Conservation (phyloP, 345 rosid species). For the Odontarrhena argentea region DNA sequence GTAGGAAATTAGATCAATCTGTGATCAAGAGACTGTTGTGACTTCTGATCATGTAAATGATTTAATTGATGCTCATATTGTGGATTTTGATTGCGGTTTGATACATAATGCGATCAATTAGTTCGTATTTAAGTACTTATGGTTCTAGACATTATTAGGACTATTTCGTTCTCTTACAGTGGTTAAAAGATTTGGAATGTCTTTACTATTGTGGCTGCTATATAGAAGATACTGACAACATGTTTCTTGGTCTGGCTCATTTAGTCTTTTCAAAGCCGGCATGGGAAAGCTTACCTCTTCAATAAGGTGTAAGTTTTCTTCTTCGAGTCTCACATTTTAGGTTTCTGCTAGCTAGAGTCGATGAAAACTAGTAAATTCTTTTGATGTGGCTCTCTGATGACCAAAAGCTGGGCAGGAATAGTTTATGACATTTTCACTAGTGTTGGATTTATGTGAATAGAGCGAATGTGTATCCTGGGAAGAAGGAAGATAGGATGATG, state of each 20-base stretch:
- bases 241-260: conserved; percentile 8
- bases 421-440: neutral
- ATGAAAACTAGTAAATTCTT: neutral
- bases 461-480: conserved; percentile 71
- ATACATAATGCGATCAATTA: neutral
- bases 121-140: neutral
- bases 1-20: conserved; percentile 17
- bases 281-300: conserved; percentile 99
- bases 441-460: conserved; percentile 42
- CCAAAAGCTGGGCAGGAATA: neutral
- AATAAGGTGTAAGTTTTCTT: conserved; percentile 89
- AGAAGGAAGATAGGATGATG: conserved; percentile 85
- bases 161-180: neutral
- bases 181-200: neutral
- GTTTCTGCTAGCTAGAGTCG: neutral
- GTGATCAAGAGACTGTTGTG: conserved; percentile 15
- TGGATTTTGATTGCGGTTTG: conserved; percentile 3
- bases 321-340: conserved; percentile 10
- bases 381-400: neutral
- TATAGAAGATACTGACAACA: conserved; percentile 12
- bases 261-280: conserved; percentile 84
- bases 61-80: neutral
- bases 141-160: conserved; percentile 5
- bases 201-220: neutral
- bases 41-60: neutral